Conservation (phyloP, 106 monocot genomes). For the Amphibolis antarctica region DNA sequence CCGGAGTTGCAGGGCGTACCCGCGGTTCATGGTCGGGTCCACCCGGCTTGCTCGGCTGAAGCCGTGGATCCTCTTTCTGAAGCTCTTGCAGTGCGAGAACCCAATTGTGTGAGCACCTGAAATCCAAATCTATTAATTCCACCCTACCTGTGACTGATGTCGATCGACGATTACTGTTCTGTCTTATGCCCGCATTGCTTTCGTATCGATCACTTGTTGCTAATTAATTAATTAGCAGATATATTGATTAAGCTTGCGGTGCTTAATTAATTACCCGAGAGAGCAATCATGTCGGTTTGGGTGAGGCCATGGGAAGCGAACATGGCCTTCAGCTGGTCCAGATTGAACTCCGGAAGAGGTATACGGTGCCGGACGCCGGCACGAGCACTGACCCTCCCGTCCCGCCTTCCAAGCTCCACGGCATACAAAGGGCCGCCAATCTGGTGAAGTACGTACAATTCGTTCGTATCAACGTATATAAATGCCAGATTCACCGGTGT, state of each 20-base stretch:
- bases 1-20: slow-evolving; percentile 23
- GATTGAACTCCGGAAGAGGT: slow-evolving; percentile 14
- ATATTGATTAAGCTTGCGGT: no score
- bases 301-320: slow-evolving; percentile 28
- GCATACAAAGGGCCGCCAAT: slow-evolving; percentile 27
- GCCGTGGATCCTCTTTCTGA: slow-evolving; percentile 22
- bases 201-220: no score
- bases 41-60: slow-evolving; percentile 6
- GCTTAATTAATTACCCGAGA: slow-evolving; percentile 25
- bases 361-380: slow-evolving; percentile 20
- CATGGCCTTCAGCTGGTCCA: slow-evolving; percentile 23
- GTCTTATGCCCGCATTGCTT: no score
- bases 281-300: slow-evolving; percentile 40
- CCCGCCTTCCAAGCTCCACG: slow-evolving; percentile 41
- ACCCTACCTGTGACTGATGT: no score
- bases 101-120: slow-evolving; percentile 48
- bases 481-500: no score
- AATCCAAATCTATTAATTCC: neutral
- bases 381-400: slow-evolving; percentile 14
- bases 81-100: slow-evolving; percentile 40
- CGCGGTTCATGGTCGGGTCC: slow-evolving; percentile 23
- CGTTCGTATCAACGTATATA: no score
- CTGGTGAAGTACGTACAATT: neutral
- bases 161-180: no score
- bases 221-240: no score